phyloP scores from a whole-genome alignment of 192 early-diverging fungal genomes.

The Mortierella claussenii region DNA sequence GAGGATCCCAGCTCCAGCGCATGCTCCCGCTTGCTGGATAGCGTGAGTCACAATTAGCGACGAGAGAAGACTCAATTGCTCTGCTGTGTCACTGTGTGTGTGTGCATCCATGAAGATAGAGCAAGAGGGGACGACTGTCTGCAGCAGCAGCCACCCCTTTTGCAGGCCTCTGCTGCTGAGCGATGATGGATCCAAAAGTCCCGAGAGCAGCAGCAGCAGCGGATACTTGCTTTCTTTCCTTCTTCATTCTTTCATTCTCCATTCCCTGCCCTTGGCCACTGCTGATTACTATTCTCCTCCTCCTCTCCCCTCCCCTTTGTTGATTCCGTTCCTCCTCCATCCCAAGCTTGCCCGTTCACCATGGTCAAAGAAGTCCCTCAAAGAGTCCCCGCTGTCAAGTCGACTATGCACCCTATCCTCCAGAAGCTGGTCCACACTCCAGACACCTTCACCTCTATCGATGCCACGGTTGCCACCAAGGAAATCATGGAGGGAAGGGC shows the following conservation, averaged over 20 bases:
- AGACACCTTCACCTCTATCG: constrained; percentile 62
- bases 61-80: no score
- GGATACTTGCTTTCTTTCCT: constrained; percentile 6
- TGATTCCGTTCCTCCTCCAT: not conserved
- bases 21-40: no score
- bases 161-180: no score
- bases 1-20: no score
- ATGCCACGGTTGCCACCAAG: constrained; percentile 68
- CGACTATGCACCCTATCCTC: constrained; percentile 62
- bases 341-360: not conserved
- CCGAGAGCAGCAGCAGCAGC: no score
- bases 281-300: not conserved
- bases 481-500: constrained; percentile 84
- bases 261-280: not conserved
- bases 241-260: not conserved
- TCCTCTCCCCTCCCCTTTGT: not conserved
- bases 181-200: no score
- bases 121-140: no score
- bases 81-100: no score
- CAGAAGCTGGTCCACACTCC: constrained; percentile 76
- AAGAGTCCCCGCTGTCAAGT: constrained; percentile 37
- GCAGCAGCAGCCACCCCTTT: no score
- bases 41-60: no score
- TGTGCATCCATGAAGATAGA: no score
- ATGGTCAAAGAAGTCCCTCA: constrained; percentile 5